Evolutionary conservation across 495 filamentous ascomycete genomes (phyloP).

Genomic region (Amphirosellinia nigrospora): DNA sequence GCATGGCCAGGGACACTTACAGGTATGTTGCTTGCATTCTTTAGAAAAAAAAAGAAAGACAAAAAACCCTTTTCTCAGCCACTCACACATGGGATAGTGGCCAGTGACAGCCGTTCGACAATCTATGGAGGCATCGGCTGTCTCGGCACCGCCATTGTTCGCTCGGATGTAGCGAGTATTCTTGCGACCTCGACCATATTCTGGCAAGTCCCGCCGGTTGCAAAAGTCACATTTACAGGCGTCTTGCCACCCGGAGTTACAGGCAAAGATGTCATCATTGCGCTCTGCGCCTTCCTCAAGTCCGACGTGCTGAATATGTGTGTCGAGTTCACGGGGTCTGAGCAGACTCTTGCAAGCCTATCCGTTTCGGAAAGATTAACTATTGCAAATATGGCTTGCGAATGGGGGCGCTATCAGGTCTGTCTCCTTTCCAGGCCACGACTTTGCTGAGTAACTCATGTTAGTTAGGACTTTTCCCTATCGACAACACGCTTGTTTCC

Average conservation of each 20-base stretch:
- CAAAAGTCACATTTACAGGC: constrained; percentile 79
- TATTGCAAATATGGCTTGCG: constrained; percentile 94
- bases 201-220: constrained; percentile 90
- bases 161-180: constrained; percentile 85
- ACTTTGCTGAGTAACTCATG: not conserved
- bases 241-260: constrained; percentile 80
- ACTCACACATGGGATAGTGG: not conserved
- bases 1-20: constrained; percentile 82
- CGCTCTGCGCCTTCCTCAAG: constrained; percentile 86
- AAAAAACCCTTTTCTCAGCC: no score
- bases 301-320: constrained; percentile 91
- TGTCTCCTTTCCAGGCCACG: not conserved
- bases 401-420: constrained; percentile 84
- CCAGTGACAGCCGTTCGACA: not conserved
- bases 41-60: constrained; percentile 50
- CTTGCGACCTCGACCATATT: constrained; percentile 85
- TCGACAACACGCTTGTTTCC: constrained; percentile 71
- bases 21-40: constrained; percentile 59
- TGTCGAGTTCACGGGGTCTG: constrained; percentile 85
- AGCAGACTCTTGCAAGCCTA: constrained; percentile 77
- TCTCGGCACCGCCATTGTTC: constrained; percentile 71
- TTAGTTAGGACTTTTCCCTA: constrained; percentile 68
- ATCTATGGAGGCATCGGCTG: no score
- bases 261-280: constrained; percentile 94
- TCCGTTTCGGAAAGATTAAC: constrained; percentile 79